Conservation (phyloP, 345 rosid species). For the Salix dunnii region DNA sequence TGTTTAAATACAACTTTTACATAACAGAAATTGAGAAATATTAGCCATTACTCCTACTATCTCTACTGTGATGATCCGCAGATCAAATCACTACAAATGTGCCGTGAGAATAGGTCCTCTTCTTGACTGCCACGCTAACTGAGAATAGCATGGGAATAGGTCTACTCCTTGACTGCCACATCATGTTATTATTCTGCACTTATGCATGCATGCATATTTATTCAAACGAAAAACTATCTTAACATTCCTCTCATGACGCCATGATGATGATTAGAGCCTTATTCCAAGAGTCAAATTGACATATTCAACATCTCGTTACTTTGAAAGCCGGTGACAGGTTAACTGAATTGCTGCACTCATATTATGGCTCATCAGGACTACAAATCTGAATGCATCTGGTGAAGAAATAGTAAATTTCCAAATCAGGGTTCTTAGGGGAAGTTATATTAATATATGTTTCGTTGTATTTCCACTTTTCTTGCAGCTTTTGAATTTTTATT, state of each 20-base stretch:
- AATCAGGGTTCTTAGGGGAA: background rate
- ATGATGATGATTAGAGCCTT: background rate
- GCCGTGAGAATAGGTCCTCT: no score
- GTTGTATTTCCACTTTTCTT: background rate
- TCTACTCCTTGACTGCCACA: no score
- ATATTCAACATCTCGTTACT: background rate
- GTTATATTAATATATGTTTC: background rate
- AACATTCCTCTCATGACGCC: background rate
- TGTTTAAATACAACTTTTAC: no score
- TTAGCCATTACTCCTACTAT: no score
- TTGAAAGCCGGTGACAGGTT: background rate
- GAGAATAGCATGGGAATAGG: no score
- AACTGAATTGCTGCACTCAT: background rate
- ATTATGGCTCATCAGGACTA: background rate
- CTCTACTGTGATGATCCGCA: no score
- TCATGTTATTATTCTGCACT: no score
- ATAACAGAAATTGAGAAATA: no score
- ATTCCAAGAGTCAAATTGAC: background rate
- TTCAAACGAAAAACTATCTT: no score
- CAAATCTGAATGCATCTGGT: background rate
- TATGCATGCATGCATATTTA: no score
- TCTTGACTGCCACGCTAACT: no score
- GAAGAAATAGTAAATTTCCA: background rate
- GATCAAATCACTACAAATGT: no score
- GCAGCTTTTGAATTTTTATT: constrained; percentile 76